phyloP scores from a whole-genome alignment of 306 rosid genomes.

The Glycine tomentella region DNA sequence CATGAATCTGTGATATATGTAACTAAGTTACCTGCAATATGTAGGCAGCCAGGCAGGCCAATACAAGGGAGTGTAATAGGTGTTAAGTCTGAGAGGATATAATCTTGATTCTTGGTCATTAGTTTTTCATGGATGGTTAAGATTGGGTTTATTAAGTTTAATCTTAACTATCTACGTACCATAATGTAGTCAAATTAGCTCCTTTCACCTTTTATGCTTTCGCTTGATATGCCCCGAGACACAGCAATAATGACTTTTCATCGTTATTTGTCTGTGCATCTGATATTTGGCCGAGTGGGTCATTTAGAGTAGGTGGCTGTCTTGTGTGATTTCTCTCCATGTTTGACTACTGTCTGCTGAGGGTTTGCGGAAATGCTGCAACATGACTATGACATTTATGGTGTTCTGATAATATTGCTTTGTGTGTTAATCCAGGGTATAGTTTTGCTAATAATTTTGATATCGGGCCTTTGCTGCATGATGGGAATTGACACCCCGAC shows the following conservation, averaged over 20 bases:
- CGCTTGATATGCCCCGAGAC: neutral
- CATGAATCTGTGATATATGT: too few species aligned
- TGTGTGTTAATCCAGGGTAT: constrained; percentile 67
- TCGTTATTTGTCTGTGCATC: constrained; percentile 10
- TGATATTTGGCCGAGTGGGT: constrained; percentile 23
- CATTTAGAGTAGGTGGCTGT: too few species aligned
- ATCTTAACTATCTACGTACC: neutral
- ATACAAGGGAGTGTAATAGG: too few species aligned
- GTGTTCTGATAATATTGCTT: constrained; percentile 49
- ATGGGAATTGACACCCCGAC: constrained; percentile 99
- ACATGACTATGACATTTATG: constrained; percentile 14
- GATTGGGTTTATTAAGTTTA: too few species aligned
- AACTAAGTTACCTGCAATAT: too few species aligned
- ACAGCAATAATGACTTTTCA: neutral
- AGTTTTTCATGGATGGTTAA: too few species aligned
- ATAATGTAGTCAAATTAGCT: neutral
- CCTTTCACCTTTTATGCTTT: neutral
- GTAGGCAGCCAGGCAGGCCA: too few species aligned
- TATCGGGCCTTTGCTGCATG: constrained; percentile 98
- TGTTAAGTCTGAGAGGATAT: too few species aligned
- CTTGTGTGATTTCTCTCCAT: too few species aligned
- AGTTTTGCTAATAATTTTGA: constrained; percentile 83
- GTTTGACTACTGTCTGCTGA: too few species aligned
- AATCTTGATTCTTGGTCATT: too few species aligned
- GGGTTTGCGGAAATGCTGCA: constrained; percentile 10